phyloP scores from a whole-genome alignment of 306 rosid genomes.

The Alnus glutinosa region DNA sequence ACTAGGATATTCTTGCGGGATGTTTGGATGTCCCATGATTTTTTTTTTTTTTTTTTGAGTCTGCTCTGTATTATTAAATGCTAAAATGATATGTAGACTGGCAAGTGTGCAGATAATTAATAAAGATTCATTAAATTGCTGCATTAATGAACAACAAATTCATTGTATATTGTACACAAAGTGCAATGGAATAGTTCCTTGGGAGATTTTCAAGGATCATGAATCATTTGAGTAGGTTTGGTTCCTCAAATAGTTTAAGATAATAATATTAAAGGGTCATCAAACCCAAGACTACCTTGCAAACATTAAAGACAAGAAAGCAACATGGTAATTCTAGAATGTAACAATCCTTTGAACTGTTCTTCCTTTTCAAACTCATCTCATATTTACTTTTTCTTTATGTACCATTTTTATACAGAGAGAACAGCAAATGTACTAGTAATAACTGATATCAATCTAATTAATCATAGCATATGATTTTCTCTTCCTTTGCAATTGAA shows the following conservation, averaged over 20 bases:
- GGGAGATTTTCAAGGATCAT: not conserved
- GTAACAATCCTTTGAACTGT: not conserved
- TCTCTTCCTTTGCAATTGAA: conserved; percentile 70
- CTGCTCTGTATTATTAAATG: not conserved
- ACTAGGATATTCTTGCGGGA: not conserved
- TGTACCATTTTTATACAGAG: conserved; percentile 20
- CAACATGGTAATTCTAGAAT: not conserved
- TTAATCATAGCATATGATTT: conserved; percentile 37
- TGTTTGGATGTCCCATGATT: not conserved
- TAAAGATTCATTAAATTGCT: not conserved
- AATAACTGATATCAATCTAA: not conserved
- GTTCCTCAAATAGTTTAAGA: not conserved
- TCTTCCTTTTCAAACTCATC: conserved; percentile 8
- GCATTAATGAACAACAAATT: not conserved
- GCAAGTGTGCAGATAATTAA: not conserved
- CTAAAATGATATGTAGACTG: not conserved
- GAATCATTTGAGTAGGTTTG: not conserved
- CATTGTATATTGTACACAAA: not conserved
- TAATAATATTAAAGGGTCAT: not conserved
- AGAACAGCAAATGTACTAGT: conserved; percentile 23
- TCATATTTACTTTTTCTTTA: conserved; percentile 27
- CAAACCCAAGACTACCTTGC: not conserved
- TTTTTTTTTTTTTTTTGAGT: not conserved
- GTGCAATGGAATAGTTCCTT: not conserved
- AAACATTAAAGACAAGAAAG: not conserved